phyloP scores from a whole-genome alignment of 1,284 basidiomycete species.

The Leccinum subatratum region DNA sequence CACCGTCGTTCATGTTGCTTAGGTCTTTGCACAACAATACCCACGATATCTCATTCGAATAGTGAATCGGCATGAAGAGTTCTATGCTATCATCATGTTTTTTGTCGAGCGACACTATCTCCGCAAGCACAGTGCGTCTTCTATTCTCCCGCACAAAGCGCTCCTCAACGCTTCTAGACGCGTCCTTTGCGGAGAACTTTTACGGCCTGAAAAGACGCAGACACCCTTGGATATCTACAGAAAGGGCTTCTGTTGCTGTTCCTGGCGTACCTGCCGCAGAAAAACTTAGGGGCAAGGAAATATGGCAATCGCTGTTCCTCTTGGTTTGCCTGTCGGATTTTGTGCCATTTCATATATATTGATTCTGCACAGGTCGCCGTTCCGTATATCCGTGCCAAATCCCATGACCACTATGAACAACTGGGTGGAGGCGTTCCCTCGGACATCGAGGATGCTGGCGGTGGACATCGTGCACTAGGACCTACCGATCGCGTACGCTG shows the following conservation, averaged over 20 bases:
- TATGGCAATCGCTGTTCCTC: constrained; percentile 71
- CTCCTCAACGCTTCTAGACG: constrained; percentile 45
- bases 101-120: constrained; percentile 91
- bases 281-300: constrained; percentile 57
- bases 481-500: constrained; percentile 47
- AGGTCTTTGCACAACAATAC: constrained; percentile 95
- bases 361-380: constrained; percentile 62
- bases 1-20: constrained; percentile 1
- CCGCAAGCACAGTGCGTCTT: constrained; percentile 64
- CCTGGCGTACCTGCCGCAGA: constrained; percentile 62
- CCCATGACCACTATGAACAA: constrained; percentile 86
- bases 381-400: constrained; percentile 86
- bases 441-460: constrained; percentile 57
- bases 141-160: background rate
- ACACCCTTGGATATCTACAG: constrained; percentile 63
- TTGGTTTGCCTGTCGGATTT: constrained; percentile 47
- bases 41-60: constrained; percentile 89
- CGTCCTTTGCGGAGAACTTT: constrained; percentile 90
- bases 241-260: constrained; percentile 61
- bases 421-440: constrained; percentile 76
- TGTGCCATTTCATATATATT: background rate
- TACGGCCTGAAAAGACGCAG: constrained; percentile 82
- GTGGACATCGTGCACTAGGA: constrained; percentile 40
- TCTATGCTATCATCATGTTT: constrained; percentile 85
- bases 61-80: constrained; percentile 94